These are phyloP conservation scores for Pyrenophora seminiperda DNA, from an alignment of 2,329 filamentous ascomycete species.

Conservation along the genomic window DNA sequence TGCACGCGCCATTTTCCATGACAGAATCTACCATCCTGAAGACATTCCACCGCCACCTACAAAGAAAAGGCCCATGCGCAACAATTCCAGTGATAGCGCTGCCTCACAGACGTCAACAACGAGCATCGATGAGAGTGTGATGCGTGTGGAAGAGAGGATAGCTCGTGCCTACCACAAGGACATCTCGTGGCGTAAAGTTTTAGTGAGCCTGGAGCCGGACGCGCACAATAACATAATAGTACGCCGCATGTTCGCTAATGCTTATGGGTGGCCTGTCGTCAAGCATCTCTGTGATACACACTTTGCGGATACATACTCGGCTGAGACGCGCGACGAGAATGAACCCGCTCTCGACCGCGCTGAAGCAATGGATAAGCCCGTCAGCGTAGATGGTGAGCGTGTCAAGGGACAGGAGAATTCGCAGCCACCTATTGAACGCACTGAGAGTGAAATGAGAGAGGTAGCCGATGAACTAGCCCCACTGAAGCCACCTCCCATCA, in stretches of 20 bases:
- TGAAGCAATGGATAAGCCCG: conserved; percentile 61
- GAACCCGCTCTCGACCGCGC: conserved; percentile 73
- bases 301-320: conserved; percentile 76
- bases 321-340: conserved; percentile 69
- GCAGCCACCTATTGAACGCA: conserved; percentile 47
- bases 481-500: conserved; percentile 34
- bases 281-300: conserved; percentile 95
- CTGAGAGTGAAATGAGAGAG: conserved; percentile 56
- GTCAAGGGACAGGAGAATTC: conserved; percentile 56
- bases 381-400: conserved; percentile 69
- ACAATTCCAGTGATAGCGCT: conserved; percentile 47
- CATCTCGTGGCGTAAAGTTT: conserved; percentile 92
- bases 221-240: conserved; percentile 99
- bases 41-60: conserved; percentile 84
- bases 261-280: conserved; percentile 95
- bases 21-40: conserved; percentile 89
- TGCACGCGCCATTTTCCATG: conserved; percentile 92
- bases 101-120: conserved; percentile 32
- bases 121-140: conserved; percentile 60
- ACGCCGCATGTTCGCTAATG: conserved; percentile 93
- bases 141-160: conserved; percentile 98
- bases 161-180: conserved; percentile 92
- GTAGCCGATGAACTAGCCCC: conserved; percentile 50
- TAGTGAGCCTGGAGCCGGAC: conserved; percentile 93
- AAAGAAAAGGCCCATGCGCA: conserved; percentile 46